Evolutionary conservation across 345 rosid genomes (phyloP).

Genomic region (Dovyalis caffra): DNA sequence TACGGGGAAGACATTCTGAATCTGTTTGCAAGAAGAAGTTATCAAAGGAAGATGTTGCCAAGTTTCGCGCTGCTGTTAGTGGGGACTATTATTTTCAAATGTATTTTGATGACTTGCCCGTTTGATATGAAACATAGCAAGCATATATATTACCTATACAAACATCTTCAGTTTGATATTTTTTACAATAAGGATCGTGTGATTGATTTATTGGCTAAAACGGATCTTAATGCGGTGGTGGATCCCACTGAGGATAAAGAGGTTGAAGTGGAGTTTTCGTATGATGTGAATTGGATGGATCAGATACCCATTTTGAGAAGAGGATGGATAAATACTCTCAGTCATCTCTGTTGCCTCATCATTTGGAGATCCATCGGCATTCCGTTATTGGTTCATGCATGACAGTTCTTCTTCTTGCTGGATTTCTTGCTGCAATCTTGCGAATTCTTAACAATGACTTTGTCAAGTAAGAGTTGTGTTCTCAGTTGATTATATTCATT

Average conservation of each 20-base stretch:
- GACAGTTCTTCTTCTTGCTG: slow-evolving; percentile 30
- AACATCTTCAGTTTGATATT: slow-evolving; percentile 22
- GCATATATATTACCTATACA: slow-evolving; percentile 22
- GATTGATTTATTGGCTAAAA: slow-evolving; percentile 17
- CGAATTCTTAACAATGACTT: no score
- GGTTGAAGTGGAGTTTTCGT: slow-evolving; percentile 25
- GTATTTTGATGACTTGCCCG: slow-evolving; percentile 32
- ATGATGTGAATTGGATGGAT: slow-evolving; percentile 29
- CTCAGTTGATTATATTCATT: background rate
- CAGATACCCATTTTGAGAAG: slow-evolving; percentile 27
- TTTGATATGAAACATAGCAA: no score
- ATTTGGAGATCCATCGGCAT: slow-evolving; percentile 32
- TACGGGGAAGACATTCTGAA: slow-evolving; percentile 14
- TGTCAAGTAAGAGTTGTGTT: slow-evolving; percentile 15
- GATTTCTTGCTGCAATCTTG: slow-evolving; percentile 33
- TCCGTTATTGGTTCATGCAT: slow-evolving; percentile 29
- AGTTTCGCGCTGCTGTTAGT: slow-evolving; percentile 20
- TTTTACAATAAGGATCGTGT: slow-evolving; percentile 31
- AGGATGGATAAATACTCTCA: slow-evolving; percentile 32
- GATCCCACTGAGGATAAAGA: slow-evolving; percentile 30
- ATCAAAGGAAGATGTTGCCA: slow-evolving; percentile 18
- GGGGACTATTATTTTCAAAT: slow-evolving; percentile 28
- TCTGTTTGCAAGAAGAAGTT: slow-evolving; percentile 24
- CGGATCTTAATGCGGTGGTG: slow-evolving; percentile 19
- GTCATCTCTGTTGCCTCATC: no score